phyloP scores from a whole-genome alignment of 164 flowering plant genomes.

The Tetrastigma voinierianum region DNA sequence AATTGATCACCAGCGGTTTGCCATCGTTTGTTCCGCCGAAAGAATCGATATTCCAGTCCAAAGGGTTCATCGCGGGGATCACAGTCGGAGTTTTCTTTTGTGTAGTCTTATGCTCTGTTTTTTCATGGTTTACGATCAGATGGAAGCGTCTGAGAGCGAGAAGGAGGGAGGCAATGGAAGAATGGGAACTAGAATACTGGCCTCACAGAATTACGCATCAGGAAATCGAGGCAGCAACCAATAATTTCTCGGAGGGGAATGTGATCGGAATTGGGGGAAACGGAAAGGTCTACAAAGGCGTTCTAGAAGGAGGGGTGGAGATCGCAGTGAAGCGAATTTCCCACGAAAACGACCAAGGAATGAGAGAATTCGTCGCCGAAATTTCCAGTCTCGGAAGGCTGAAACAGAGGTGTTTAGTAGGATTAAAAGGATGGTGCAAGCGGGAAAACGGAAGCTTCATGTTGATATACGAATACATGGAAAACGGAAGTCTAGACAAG shows the following conservation, averaged over 20 bases:
- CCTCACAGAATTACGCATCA: conserved; percentile 55
- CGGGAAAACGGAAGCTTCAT: conserved; percentile 51
- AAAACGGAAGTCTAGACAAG: conserved; percentile 70
- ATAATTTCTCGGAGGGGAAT: conserved; percentile 49
- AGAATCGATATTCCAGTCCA: conserved; percentile 22
- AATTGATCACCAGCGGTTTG: conserved; percentile 37
- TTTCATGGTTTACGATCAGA: conserved; percentile 21
- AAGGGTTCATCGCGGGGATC: conserved; percentile 42
- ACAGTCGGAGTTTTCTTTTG: conserved; percentile 25
- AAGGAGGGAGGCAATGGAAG: conserved; percentile 51
- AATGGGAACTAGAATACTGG: conserved; percentile 81
- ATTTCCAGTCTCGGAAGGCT: conserved; percentile 64
- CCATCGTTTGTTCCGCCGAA: conserved; percentile 51
- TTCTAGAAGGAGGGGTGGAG: conserved; percentile 43
- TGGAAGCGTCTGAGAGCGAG: conserved; percentile 22
- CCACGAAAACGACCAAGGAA: conserved; percentile 42
- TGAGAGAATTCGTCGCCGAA: conserved; percentile 60
- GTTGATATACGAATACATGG: conserved; percentile 67
- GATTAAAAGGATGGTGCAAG: conserved; percentile 76
- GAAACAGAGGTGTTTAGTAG: conserved; percentile 62
- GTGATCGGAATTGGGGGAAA: conserved; percentile 70
- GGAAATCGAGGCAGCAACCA: conserved; percentile 50
- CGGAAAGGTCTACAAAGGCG: conserved; percentile 69
- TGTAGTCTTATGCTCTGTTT: conserved; percentile 4
- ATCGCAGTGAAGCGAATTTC: conserved; percentile 62